These are phyloP conservation scores for Acacia crassicarpa DNA, from an alignment of 306 rosid species.

Conservation along the genomic window DNA sequence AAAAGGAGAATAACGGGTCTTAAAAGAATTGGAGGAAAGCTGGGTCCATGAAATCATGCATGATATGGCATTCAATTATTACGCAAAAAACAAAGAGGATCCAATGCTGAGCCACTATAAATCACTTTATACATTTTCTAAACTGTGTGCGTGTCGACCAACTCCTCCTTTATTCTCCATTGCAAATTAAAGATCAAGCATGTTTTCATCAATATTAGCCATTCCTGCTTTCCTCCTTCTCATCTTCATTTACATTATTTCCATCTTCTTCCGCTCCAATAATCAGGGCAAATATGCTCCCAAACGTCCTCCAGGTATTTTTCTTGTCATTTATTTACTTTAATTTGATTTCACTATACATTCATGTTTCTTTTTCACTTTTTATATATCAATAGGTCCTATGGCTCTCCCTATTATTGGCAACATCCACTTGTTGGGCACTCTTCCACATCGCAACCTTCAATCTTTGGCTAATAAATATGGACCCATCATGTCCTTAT, in stretches of 20 bases:
- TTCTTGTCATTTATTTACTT: not conserved
- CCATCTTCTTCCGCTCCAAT: not conserved
- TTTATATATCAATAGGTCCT: slow-evolving; percentile 29
- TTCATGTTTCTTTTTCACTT: not conserved
- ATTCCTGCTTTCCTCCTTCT: not conserved
- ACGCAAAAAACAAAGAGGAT: too few relatives aligned
- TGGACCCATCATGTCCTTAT: slow-evolving; percentile 49
- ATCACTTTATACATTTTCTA: not conserved
- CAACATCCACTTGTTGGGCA: slow-evolving; percentile 51
- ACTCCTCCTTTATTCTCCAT: not conserved
- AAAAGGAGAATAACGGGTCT: too few relatives aligned
- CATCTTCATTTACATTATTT: not conserved
- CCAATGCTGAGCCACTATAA: not conserved
- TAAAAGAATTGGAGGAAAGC: too few relatives aligned
- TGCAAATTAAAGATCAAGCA: not conserved
- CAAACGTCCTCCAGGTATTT: not conserved
- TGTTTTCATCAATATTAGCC: not conserved
- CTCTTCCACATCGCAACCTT: too few relatives aligned
- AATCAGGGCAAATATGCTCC: not conserved
- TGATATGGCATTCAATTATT: too few relatives aligned
- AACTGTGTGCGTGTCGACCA: not conserved
- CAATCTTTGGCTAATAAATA: not conserved
- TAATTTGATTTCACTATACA: too few relatives aligned
- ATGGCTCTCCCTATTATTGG: slow-evolving; percentile 42
- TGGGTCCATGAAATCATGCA: too few relatives aligned